Base-by-base conservation (phyloP, 139 green algal species). In the Mesotaenium endlicherianum region DNA sequence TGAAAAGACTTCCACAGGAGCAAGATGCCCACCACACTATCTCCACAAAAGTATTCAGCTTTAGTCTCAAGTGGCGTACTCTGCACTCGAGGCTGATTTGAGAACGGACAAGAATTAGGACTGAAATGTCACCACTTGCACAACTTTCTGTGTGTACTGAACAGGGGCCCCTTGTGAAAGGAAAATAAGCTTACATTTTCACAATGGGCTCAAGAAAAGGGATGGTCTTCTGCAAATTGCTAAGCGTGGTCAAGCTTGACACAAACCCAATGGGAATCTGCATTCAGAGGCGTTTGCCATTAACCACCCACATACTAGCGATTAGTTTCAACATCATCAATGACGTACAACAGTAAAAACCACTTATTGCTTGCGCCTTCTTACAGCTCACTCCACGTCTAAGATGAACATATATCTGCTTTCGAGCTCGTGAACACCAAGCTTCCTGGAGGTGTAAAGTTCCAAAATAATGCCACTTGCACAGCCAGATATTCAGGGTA, bases 231-330 rank as follows among this genome's bases (percentile, higher is more conserved):
- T 87, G 20, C 45, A 87, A 41, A 14, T 87, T 88, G 14, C 49
- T 3, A 3, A 87, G 81, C 1, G 81, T 87, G 1, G 81, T 89
- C 34, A 87, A 90, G 39, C 47, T 42, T 0, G 81, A 88, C 16
- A 87, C 20, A 39, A 87, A 64, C 20, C 34, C 2, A 34, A 87
- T 88, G 57, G 81, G 81, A 31, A 87, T 88, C 77, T 84, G 77
- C 26, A 0, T n/a, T n/a, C n/a, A n/a, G n/a, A n/a, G n/a, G n/a
- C n/a, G n/a, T n/a, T n/a, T n/a, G n/a, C n/a, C n/a, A n/a, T n/a
- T n/a, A n/a, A n/a, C n/a, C n/a, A n/a, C n/a, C n/a, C n/a, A n/a
- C n/a, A n/a, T n/a, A n/a, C n/a, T n/a, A n/a, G n/a, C n/a, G n/a
- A n/a, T n/a, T n/a, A n/a, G n/a, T n/a, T n/a, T n/a, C n/a, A n/a